These are phyloP conservation scores for Monosporozyma siamensis DNA, from an alignment of 805 yeast species.

Conservation along the genomic window DNA sequence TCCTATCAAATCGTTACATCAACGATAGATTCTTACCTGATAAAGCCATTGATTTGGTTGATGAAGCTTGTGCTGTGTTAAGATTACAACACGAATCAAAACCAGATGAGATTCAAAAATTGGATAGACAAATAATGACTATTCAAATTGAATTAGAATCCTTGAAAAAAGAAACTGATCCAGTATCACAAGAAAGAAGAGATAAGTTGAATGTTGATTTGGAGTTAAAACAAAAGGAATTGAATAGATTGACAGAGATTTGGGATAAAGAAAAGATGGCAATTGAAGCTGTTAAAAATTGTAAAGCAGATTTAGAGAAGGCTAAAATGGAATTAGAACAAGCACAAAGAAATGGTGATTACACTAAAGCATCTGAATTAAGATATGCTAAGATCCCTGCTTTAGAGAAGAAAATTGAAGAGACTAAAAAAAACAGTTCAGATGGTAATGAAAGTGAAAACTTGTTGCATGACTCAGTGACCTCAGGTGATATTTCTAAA, in stretches of 20 bases:
- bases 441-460: conserved; percentile 27
- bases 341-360: conserved; percentile 76
- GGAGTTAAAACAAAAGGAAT: conserved; percentile 51
- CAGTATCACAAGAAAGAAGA: conserved; percentile 68
- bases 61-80: conserved; percentile 93
- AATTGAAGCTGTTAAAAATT: conserved; percentile 66
- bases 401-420: conserved; percentile 52
- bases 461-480: conserved; percentile 71
- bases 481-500: conserved; percentile 86
- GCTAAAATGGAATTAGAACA: conserved; percentile 78
- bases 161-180: conserved; percentile 84
- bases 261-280: conserved; percentile 81
- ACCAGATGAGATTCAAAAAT: conserved; percentile 85
- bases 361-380: conserved; percentile 79
- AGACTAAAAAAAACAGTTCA: conserved; percentile 29
- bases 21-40: conserved; percentile 90
- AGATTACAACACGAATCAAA: conserved; percentile 93
- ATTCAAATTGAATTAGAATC: conserved; percentile 93
- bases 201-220: conserved; percentile 64
- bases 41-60: conserved; percentile 92
- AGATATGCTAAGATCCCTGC: conserved; percentile 83
- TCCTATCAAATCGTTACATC: conserved; percentile 79
- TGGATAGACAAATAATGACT: conserved; percentile 86
- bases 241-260: conserved; percentile 59
- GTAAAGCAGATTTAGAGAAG: conserved; percentile 75